Evolutionary conservation across 2,329 filamentous ascomycete species (phyloP).

Genomic region (Penicillium sp.): DNA sequence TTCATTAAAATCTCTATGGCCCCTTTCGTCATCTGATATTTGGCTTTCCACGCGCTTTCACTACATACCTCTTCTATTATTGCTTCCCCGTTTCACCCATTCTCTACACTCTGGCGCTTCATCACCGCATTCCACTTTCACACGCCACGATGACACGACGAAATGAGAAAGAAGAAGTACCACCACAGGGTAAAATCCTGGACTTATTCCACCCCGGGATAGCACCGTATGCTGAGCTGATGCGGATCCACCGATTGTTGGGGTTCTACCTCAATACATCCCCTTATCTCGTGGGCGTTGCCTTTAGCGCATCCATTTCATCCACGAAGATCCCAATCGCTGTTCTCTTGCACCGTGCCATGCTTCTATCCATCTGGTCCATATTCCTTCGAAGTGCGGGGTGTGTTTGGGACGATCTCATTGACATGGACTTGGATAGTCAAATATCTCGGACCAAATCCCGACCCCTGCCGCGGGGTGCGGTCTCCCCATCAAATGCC

Average conservation of each 20-base stretch:
- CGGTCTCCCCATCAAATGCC: neutral
- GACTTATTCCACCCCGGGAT: neutral
- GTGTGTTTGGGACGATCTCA: slow-evolving; percentile 75
- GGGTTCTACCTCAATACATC: neutral
- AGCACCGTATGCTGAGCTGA: neutral
- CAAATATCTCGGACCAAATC: slow-evolving; percentile 69
- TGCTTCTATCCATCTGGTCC: neutral
- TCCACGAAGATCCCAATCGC: neutral
- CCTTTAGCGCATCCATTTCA: neutral
- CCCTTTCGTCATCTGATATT: no score
- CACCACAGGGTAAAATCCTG: neutral
- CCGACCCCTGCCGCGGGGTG: neutral
- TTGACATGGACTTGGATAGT: slow-evolving; percentile 82
- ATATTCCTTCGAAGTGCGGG: neutral
- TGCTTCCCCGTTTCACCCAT: no score
- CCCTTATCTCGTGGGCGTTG: neutral
- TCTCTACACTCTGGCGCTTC: no score
- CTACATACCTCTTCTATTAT: no score
- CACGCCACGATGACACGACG: neutral
- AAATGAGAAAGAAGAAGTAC: neutral
- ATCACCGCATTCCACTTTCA: neutral
- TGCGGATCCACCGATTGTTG: neutral
- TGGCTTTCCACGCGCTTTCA: no score
- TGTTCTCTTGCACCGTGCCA: neutral
- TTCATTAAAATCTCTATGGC: no score